Evolutionary conservation across 352 stramenopile species (phyloP).

Genomic region (Phytopythium delawarense): DNA sequence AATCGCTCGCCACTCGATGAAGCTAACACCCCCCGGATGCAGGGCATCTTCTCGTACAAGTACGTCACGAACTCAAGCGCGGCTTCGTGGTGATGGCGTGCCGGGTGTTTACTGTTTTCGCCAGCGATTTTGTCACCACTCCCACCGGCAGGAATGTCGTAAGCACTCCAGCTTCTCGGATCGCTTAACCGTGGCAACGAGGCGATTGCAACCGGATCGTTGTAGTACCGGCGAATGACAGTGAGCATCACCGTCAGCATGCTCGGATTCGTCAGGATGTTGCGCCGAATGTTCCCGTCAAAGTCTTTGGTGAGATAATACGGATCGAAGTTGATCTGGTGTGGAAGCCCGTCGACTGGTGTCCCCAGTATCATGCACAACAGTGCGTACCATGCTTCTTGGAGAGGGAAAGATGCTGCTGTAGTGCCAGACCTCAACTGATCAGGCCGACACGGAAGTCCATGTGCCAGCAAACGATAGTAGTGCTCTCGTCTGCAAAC

Average conservation of each 20-base stretch:
- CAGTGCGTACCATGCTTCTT: constrained; percentile 68
- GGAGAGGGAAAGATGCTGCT: constrained; percentile 38
- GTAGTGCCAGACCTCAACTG: constrained; percentile 10
- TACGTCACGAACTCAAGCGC: constrained; percentile 60
- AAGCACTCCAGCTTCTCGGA: constrained; percentile 4
- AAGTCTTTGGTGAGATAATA: constrained; percentile 70
- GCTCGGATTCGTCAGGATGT: constrained; percentile 46
- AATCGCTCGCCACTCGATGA: constrained; percentile 36
- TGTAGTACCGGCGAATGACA: constrained; percentile 52
- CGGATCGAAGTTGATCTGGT: constrained; percentile 59
- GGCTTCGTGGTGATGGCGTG: constrained; percentile 3
- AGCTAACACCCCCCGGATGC: constrained; percentile 17
- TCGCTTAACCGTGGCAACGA: constrained; percentile 8
- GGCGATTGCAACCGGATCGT: constrained; percentile 34
- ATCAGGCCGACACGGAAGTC: constrained; percentile 41
- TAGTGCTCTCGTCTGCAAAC: constrained; percentile 66
- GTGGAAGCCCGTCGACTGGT: constrained; percentile 53
- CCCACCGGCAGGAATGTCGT: not conserved
- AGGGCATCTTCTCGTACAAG: constrained; percentile 43
- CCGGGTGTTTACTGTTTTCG: not conserved
- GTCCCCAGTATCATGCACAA: constrained; percentile 61
- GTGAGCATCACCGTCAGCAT: constrained; percentile 52
- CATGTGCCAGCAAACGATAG: constrained; percentile 59
- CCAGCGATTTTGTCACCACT: not conserved
- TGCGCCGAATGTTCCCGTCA: constrained; percentile 51